Evolutionary conservation across 2,329 filamentous ascomycete species (phyloP).

Genomic region (Exophiala calicioides): DNA sequence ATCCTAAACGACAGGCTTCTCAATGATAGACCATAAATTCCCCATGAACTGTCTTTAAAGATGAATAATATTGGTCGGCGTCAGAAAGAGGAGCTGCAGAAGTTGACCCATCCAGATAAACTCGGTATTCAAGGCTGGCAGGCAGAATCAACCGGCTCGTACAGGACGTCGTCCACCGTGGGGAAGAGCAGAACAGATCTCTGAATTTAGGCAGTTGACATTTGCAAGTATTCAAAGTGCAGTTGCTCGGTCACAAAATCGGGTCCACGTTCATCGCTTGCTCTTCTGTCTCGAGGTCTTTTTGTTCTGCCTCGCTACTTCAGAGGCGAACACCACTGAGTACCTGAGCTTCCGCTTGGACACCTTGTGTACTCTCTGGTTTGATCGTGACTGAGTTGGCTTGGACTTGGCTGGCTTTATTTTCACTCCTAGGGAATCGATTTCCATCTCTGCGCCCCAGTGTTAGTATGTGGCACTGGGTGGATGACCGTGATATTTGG

Average conservation of each 20-base stretch:
- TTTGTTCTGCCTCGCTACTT: constrained; percentile 23
- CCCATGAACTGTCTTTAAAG: too few relatives aligned
- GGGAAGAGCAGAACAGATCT: too few relatives aligned
- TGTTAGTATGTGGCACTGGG: background rate
- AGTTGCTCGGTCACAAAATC: too few relatives aligned
- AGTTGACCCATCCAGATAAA: too few relatives aligned
- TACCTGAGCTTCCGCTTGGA: constrained; percentile 28
- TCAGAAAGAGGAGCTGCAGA: too few relatives aligned
- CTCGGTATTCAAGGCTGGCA: too few relatives aligned
- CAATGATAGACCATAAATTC: too few relatives aligned
- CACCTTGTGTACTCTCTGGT: constrained; percentile 23
- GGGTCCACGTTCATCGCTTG: constrained; percentile 23
- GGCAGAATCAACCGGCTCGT: too few relatives aligned
- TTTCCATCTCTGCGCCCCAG: constrained; percentile 21
- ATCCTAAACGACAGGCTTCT: too few relatives aligned
- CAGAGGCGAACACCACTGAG: constrained; percentile 27
- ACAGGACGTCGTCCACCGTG: too few relatives aligned
- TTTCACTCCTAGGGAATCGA: constrained; percentile 21
- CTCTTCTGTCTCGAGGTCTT: constrained; percentile 17
- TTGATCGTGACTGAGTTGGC: constrained; percentile 6
- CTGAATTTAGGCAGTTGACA: background rate
- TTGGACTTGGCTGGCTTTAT: constrained; percentile 19
- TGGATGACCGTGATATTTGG: background rate
- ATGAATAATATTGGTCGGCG: too few relatives aligned
- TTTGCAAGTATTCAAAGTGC: background rate